Evolutionary conservation across 176 grass and related monocot genomes (phyloP), one percentile per base, ranked within the genome.

Genomic region (Oryza rufipogon): DNA sequence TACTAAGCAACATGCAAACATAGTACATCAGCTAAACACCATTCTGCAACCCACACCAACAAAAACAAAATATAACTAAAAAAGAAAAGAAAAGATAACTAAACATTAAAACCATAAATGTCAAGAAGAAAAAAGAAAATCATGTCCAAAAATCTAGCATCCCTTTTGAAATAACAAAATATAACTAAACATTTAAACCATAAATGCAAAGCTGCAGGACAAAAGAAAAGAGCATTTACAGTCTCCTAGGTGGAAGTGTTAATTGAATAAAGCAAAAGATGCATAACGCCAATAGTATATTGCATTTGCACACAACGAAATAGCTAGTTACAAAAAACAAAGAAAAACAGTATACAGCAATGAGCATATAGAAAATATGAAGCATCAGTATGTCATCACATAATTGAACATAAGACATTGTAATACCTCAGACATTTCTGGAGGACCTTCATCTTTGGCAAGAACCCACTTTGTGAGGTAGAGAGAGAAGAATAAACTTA

Each of bases 391-490:
- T 38, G 86, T 75, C 38, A 11, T 65, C 66, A 47, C 9, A 10
- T 15, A 77, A 54, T 9, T 54, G 4, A 84, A 80, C 3, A 48
- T 11, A 80, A 46, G 14, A 36, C 78, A 68, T 30, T 74, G 51
- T 60, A 83, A 71, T 96, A 99, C 96, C 96, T 99, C 78, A 56
- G 76, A 88, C 96, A 99, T 99, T 90, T 99, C 96, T 89, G 96
- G 90, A 73, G 96, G 96, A 20, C 96, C 96, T 81, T 99, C 96
- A 73, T 99, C 96, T 83, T 99, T 99, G n/a, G 96, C 89, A 73
- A 99, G 96, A 87, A 99, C 96, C 96, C 96, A 96, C 82, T 94
- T 99, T 84, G 93, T 86, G 68, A 96, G 96, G 81, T 96, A 99
- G 51, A 99, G 70, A 67, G 96, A 74, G 84, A 99, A 99, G 88